Conservation (phyloP, 495 filamentous ascomycete genomes). For the Penicillium roqueforti region DNA sequence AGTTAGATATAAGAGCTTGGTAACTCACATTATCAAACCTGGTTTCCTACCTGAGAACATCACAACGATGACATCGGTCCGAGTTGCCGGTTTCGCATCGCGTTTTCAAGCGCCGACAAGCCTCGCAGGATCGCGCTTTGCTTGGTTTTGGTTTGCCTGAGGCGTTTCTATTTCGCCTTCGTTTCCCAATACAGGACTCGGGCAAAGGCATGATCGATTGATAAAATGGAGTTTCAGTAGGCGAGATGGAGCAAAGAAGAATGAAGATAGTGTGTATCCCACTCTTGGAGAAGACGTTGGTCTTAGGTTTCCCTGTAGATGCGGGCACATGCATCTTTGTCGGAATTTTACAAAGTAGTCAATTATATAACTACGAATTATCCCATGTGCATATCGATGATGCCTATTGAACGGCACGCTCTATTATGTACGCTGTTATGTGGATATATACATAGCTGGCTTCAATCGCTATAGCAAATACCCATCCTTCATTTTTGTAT, state of each 20-base stretch:
- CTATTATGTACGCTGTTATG: background rate
- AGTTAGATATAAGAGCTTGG: background rate
- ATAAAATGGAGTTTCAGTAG: background rate
- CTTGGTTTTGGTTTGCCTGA: conserved; percentile 1
- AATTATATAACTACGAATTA: background rate
- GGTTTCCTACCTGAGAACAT: background rate
- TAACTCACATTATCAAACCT: background rate
- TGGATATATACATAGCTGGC: background rate
- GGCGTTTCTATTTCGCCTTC: background rate
- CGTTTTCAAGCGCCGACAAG: conserved; percentile 20
- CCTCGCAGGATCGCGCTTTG: conserved; percentile 17
- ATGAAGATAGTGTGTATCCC: background rate
- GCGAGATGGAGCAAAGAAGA: background rate
- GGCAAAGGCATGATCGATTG: background rate
- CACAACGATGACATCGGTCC: conserved; percentile 6
- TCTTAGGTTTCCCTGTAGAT: background rate
- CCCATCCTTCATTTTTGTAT: background rate
- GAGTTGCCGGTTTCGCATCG: conserved; percentile 9
- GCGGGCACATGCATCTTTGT: background rate
- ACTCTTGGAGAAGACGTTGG: background rate
- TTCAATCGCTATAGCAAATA: background rate
- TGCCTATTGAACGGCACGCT: background rate
- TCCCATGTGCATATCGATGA: background rate
- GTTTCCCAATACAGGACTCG: background rate
- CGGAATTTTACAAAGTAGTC: background rate